Evolutionary conservation across 805 yeast species (phyloP), one percentile per base, ranked within the genome.

Genomic region (Peterozyma xylosa): DNA sequence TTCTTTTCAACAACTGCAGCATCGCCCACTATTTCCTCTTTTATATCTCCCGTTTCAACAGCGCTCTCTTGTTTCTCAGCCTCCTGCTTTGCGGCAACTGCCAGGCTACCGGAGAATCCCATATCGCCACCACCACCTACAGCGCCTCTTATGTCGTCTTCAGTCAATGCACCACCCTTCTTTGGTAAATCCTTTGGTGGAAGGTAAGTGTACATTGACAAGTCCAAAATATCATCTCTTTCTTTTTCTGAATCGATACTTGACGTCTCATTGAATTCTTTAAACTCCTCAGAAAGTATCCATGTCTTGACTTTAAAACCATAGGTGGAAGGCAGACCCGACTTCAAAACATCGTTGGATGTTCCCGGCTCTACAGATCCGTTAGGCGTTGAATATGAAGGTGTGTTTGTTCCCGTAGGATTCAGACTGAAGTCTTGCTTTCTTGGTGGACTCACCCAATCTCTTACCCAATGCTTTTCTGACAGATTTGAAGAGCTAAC

Each of bases 131-230:
- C 73, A 21, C 70, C 69, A 4, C 27, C 27, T 13, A 64, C 70
- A 1, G 72, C 71, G 30, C 68, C 69, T 43, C 67, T 61, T 30
- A 66, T 65, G 51, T 66, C 70, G 2, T 68, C 68, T 42, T 57
- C 64, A n/a, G 64, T 52, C 41, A 66, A 49, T 1, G 64, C 66
- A 18, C 44, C 45, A 17, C 45, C 52, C 9, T 43, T 50, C 35
- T 42, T 45, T 11, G 42, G 42, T 21, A 37, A 36, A 16, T 42
- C 45, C 7, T 42, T 41, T 35, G 58, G 60, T 18, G 49, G 48
- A 37, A 57, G 48, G 48, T 71, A 70, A 35, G 56, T 59, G 45
- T 45, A 51, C 5, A 59, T 49, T 21, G 54, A 51, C 45, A 76
- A 62, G 42, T 73, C 65, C 36, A 74, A 53, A 2, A 60, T 50